Percentiles rank a stretch among this genome's conserved stretches.
phyloP scores from a whole-genome alignment of 1,139 yeast genomes.

The Blastobotrys ciferrii region DNA sequence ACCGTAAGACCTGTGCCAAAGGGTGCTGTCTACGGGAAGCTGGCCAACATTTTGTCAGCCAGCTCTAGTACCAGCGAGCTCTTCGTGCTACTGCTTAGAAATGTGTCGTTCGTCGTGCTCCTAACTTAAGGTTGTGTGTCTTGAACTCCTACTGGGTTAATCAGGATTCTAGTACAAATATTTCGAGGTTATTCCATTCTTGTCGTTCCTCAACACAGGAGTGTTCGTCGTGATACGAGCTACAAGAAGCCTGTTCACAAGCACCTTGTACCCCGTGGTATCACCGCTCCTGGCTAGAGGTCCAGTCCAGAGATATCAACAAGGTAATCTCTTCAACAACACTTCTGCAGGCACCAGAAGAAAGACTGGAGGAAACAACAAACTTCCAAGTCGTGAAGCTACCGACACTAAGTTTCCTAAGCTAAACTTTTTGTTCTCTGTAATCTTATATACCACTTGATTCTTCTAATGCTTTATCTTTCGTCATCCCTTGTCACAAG shows the following conservation, averaged over 20 bases:
- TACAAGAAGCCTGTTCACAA: conserved; percentile 99
- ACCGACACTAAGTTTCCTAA: conserved; percentile 50
- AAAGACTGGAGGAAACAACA: conserved; percentile 99
- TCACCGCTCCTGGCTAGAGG: conserved; percentile 97
- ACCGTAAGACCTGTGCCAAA: conserved; percentile 99
- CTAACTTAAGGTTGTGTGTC: conserved; percentile 98
- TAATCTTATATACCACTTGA: conserved; percentile 38
- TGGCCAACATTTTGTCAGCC: conserved; percentile 99
- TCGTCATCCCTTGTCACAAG: too few species aligned
- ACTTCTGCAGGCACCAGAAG: conserved; percentile 95
- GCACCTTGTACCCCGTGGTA: conserved; percentile 99
- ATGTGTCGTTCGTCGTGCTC: conserved; percentile 98
- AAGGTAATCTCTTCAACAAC: conserved; percentile 99
- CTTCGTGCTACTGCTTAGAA: conserved; percentile 98
- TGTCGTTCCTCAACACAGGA: conserved; percentile 97
- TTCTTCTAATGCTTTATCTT: too few species aligned
- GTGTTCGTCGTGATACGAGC: conserved; percentile 97
- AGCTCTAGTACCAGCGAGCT: conserved; percentile 98
- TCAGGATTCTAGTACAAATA: conserved; percentile 99
- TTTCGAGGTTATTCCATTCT: conserved; percentile 96
- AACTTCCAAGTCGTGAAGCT: conserved; percentile 99
- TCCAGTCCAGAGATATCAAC: conserved; percentile 99
- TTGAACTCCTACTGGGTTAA: conserved; percentile 99
- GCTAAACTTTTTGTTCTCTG: neutral
- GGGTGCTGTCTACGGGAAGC: conserved; percentile 99